A percentile compares a stretch with the other conserved stretches of the same genome.
These are phyloP conservation scores for Arachnopeziza araneosa DNA, from an alignment of 2,329 filamentous ascomycete genomes.

Conservation along the genomic window DNA sequence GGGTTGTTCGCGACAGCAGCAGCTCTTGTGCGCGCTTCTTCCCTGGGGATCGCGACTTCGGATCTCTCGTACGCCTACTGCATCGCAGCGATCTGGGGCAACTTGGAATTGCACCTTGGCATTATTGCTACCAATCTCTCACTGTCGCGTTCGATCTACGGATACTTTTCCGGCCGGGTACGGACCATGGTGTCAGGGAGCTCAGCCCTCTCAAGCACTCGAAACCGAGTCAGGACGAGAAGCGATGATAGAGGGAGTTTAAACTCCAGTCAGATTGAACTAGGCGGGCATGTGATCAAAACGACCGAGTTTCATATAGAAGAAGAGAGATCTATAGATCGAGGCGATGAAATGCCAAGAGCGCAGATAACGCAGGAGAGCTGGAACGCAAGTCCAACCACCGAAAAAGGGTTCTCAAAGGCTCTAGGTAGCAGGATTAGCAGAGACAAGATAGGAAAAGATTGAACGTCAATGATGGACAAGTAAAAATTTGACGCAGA, in stretches of 20 bases:
- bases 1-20: slow-evolving; percentile 6
- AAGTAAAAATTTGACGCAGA: not conserved
- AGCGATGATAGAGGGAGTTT: not conserved
- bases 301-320: not conserved
- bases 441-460: not conserved
- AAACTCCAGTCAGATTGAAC: not conserved
- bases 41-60: slow-evolving; percentile 4
- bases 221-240: not conserved
- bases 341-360: not conserved
- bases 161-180: slow-evolving; percentile 2
- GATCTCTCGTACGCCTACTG: slow-evolving; percentile 12
- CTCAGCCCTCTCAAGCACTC: not conserved
- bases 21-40: slow-evolving; percentile 7
- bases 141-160: slow-evolving; percentile 5
- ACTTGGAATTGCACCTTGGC: slow-evolving; percentile 6
- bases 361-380: not conserved
- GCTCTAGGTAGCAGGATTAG: not conserved
- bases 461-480: not conserved
- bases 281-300: not conserved
- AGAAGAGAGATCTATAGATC: not conserved
- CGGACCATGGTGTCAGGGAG: not conserved
- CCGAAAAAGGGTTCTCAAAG: not conserved
- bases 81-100: slow-evolving; percentile 6
- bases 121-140: slow-evolving; percentile 11
- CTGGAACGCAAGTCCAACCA: not conserved